Conservation (phyloP, 805 yeast genomes). For the Metschnikowia chrysomelidarum region DNA sequence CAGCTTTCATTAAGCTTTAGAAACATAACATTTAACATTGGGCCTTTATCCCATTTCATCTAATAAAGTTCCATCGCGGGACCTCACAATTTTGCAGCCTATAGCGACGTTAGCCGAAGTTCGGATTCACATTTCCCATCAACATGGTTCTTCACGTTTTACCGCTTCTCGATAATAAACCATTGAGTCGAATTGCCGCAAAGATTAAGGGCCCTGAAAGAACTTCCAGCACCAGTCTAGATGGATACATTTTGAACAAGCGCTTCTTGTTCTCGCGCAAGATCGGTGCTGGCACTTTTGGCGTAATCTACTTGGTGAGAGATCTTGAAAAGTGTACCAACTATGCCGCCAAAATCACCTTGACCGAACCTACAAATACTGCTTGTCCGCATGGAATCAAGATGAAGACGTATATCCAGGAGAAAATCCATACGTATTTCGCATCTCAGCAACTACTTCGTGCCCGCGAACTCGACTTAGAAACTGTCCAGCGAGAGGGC, state of each 20-base stretch:
- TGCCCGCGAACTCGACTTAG: conserved; percentile 11
- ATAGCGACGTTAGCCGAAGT: too few relatives aligned
- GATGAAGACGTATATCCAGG: conserved; percentile 52
- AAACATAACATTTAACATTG: too few relatives aligned
- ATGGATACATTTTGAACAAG: conserved; percentile 59
- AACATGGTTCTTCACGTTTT: conserved; percentile 55
- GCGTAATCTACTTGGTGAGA: conserved; percentile 46
- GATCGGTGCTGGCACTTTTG: conserved; percentile 46
- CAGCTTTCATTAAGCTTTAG: too few relatives aligned
- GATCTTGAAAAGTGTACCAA: conserved; percentile 43
- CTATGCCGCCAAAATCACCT: conserved; percentile 71
- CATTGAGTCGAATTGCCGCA: conserved; percentile 44
- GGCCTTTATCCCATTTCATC: too few relatives aligned
- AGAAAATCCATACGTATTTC: conserved; percentile 22
- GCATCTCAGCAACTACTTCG: conserved; percentile 6
- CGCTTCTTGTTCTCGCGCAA: conserved; percentile 51
- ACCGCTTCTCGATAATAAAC: conserved; percentile 53
- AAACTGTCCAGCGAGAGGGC: conserved; percentile 25
- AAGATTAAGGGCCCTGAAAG: neutral
- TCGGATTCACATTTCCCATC: too few relatives aligned
- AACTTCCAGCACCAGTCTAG: conserved; percentile 33
- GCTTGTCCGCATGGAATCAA: conserved; percentile 74
- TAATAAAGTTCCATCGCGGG: too few relatives aligned
- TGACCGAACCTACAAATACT: conserved; percentile 41
- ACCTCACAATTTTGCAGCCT: too few relatives aligned